These are phyloP conservation scores for Jatropha podagrica DNA, from an alignment of 441 rosid species.

Conservation along the genomic window DNA sequence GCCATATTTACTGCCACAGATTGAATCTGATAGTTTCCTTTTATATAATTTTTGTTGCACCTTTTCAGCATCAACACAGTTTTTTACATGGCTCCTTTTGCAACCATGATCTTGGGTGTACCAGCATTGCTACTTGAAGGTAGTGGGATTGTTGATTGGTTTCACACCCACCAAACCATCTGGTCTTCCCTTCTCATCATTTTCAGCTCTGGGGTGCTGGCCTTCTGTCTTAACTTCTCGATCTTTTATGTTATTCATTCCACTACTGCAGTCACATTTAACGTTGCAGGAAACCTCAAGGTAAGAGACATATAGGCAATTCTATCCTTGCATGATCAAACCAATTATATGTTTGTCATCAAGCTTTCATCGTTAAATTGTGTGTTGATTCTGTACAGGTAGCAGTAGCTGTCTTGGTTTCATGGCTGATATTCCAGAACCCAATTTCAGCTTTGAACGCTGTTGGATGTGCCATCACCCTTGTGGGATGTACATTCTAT, in stretches of 20 bases:
- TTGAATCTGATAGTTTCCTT: conserved; percentile 20
- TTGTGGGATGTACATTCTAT: conserved; percentile 84
- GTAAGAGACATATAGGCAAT: conserved; percentile 37
- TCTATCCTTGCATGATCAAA: neutral
- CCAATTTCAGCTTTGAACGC: conserved; percentile 88
- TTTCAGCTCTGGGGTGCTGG: conserved; percentile 86
- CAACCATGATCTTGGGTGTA: conserved; percentile 85
- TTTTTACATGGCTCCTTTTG: conserved; percentile 98
- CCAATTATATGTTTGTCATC: neutral
- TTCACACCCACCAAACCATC: conserved; percentile 55
- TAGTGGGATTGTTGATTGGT: conserved; percentile 72
- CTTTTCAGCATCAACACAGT: conserved; percentile 88
- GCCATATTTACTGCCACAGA: neutral
- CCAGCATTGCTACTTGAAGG: conserved; percentile 96
- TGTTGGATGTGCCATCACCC: conserved; percentile 90
- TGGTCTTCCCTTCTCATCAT: conserved; percentile 69
- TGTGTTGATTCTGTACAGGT: conserved; percentile 46
- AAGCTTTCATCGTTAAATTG: neutral
- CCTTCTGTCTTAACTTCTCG: conserved; percentile 98
- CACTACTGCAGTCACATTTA: conserved; percentile 99
- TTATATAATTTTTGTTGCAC: conserved; percentile 12
- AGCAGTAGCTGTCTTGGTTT: conserved; percentile 89
- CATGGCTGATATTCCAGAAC: conserved; percentile 92
- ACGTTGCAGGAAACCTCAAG: conserved; percentile 99
- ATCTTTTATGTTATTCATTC: conserved; percentile 98